Base-by-base conservation (phyloP, 164 flowering plant genomes). In the Kingdonia uniflora region DNA sequence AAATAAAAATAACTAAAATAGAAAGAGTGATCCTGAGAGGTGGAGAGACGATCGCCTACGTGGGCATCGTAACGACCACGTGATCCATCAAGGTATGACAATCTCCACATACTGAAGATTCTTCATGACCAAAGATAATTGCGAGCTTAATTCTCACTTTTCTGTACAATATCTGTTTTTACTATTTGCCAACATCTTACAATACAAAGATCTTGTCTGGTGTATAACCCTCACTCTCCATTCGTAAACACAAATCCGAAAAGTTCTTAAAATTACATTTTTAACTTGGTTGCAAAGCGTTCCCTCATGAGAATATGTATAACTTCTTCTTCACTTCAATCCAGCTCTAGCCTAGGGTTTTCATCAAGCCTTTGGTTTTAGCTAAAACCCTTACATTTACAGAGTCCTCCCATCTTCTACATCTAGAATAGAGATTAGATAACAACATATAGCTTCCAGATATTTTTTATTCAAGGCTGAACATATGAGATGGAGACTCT, bases 321-420 rank as follows among this genome's bases (percentile, higher is more conserved):
- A 82, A 61, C 70, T 76, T 76, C 60, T 80, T 79, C 64, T 79
- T 68, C 65, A 86, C 74, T 67, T 80, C 82, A 44, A 89, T 79
- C 92, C 88, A 84, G 58, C 95, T 89, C 57, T 70, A 72, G 3
- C 88, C 94, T 0, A 79, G 69, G 52, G 55, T 61, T 74, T 89
- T 84, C 80, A 68, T 82, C 52, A 82, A 57, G 26, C 90, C 90
- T 62, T 67, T 80, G 11, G 65, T 59, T 63, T 61, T 80, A 11
- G 90, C 85, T 17, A 70, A 69, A 39, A 68, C 16, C 69, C 97
- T 80, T 51, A 80, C 68, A 52, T 49, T 79, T 14, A 90, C 95
- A 21, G 86, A 71, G 48, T 89, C 94, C 21, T 82, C 80, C 92
- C 85, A 84, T 59, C 79, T 75, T 44, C 85, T 81, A 48, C 68